Conservation (phyloP, 345 rosid species). For the Pistacia vera region DNA sequence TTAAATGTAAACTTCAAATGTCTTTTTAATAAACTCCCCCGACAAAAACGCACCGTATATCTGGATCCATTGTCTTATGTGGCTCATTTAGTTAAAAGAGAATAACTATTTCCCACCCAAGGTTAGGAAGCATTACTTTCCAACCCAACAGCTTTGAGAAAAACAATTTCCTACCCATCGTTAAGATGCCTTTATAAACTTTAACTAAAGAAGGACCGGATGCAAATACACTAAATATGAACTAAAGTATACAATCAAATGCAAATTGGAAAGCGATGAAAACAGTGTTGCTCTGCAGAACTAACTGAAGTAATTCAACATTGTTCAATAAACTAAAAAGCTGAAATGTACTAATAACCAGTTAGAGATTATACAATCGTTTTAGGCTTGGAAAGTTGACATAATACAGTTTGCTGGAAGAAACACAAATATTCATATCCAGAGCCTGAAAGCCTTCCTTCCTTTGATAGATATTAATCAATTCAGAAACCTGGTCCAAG, state of each 20-base stretch:
- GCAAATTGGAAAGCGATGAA: not conserved
- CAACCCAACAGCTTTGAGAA: too few relatives aligned
- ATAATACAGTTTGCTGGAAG: not conserved
- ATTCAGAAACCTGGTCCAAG: not conserved
- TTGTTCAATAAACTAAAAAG: not conserved
- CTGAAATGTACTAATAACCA: not conserved
- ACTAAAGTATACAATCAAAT: not conserved
- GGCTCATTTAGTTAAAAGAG: too few relatives aligned
- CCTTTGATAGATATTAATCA: slow-evolving; percentile 10
- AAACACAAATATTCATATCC: not conserved
- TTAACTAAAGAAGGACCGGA: too few relatives aligned
- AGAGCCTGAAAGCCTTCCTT: slow-evolving; percentile 8
- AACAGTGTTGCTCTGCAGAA: not conserved
- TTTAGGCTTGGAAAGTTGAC: not conserved
- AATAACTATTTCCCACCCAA: too few relatives aligned
- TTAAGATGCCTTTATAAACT: too few relatives aligned
- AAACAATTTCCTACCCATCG: too few relatives aligned
- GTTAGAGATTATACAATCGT: not conserved
- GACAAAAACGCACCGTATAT: too few relatives aligned
- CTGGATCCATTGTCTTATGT: too few relatives aligned
- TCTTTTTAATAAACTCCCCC: too few relatives aligned
- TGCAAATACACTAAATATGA: too few relatives aligned
- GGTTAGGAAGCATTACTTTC: too few relatives aligned
- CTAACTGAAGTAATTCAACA: not conserved
- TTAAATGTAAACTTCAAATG: too few relatives aligned